Percentiles rank a stretch among this genome's conserved stretches.
phyloP scores from a whole-genome alignment of 768 basidiomycete species.

The Daedalea quercina region DNA sequence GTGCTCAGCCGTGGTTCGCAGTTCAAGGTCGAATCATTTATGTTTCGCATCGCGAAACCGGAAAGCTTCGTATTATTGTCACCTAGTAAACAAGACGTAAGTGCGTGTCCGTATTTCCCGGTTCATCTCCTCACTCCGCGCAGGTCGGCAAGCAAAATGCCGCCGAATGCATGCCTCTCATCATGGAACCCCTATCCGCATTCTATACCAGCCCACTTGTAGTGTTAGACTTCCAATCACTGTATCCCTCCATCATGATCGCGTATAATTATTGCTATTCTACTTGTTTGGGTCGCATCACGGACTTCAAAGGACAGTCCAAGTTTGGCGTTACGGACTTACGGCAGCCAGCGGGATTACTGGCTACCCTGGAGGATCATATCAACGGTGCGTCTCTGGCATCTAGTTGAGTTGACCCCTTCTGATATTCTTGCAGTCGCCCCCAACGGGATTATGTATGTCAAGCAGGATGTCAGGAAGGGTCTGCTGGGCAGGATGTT shows the following conservation, averaged over 20 bases:
- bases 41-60: constrained; percentile 96
- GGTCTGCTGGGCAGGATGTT: constrained; percentile 90
- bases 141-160: constrained; percentile 96
- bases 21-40: constrained; percentile 98
- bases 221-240: constrained; percentile 92
- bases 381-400: constrained; percentile 52
- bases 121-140: constrained; percentile 3
- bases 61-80: constrained; percentile 89
- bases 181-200: constrained; percentile 90
- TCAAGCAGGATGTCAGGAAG: constrained; percentile 76
- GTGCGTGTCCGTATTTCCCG: constrained; percentile 16
- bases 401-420: not conserved
- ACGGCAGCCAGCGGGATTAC: constrained; percentile 55
- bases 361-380: constrained; percentile 67
- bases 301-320: constrained; percentile 80
- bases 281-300: constrained; percentile 86
- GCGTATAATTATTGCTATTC: constrained; percentile 98
- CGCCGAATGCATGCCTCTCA: constrained; percentile 91
- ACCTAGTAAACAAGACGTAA: constrained; percentile 79
- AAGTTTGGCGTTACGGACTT: constrained; percentile 85
- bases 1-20: constrained; percentile 94
- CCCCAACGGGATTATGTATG: constrained; percentile 93
- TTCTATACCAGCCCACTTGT: constrained; percentile 91
- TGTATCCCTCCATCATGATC: constrained; percentile 98
- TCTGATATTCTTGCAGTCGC: constrained; percentile 51